Evolutionary conservation across 495 filamentous ascomycete genomes (phyloP).

Genomic region (Podospora comata): DNA sequence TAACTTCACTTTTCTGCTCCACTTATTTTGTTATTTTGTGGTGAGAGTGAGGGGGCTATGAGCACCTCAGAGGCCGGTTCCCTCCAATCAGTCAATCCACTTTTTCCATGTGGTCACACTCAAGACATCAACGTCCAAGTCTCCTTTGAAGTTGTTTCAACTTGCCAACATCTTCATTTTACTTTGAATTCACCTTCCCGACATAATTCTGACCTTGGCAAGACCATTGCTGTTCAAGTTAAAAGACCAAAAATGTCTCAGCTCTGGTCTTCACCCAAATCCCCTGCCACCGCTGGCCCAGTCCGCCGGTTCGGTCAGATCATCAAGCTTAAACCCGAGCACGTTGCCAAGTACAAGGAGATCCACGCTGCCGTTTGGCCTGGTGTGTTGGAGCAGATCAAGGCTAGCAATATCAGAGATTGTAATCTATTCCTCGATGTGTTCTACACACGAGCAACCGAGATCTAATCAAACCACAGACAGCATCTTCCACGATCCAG

Average conservation of each 20-base stretch:
- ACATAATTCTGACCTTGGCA: not conserved
- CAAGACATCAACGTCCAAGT: too few species aligned
- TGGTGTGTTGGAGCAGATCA: conserved; percentile 68
- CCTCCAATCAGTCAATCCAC: not conserved
- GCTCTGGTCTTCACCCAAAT: not conserved
- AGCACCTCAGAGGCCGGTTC: not conserved
- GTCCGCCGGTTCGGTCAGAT: conserved; percentile 58
- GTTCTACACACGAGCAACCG: not conserved
- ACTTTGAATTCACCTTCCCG: too few species aligned
- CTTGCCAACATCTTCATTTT: too few species aligned
- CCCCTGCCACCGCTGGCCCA: not conserved
- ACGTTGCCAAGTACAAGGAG: conserved; percentile 63
- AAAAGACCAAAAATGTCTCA: not conserved
- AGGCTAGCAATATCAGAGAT: conserved; percentile 67
- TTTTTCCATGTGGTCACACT: too few species aligned
- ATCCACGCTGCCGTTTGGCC: conserved; percentile 72
- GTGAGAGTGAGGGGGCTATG: not conserved
- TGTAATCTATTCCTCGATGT: conserved; percentile 45
- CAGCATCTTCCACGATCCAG: conserved; percentile 67
- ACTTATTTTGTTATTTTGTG: too few species aligned
- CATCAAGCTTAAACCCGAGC: conserved; percentile 65
- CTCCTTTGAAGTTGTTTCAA: not conserved
- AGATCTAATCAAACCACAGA: conserved; percentile 40
- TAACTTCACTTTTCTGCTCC: too few species aligned
- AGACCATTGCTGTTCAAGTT: not conserved